Conservation (phyloP, 2,329 filamentous ascomycete genomes). For the Biscogniauxia sp. region DNA sequence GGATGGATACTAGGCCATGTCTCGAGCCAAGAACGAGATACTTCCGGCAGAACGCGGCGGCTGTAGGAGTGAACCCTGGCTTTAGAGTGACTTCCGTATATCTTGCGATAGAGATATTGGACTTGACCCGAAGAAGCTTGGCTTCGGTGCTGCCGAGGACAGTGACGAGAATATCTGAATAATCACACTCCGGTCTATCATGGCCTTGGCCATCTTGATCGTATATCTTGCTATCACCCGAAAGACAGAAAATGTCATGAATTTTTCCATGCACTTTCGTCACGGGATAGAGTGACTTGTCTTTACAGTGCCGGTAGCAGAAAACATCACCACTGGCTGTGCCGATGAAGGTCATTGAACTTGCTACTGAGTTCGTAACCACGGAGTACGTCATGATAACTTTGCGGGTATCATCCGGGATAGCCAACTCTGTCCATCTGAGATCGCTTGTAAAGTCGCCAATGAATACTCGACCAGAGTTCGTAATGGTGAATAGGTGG, state of each 20-base stretch:
- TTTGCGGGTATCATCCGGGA: conserved; percentile 33
- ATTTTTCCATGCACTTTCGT: conserved; percentile 47
- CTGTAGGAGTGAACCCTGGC: conserved; percentile 49
- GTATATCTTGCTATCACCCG: conserved; percentile 6
- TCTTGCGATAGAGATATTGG: conserved; percentile 28
- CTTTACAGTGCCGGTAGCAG: conserved; percentile 34
- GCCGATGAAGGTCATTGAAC: conserved; percentile 44
- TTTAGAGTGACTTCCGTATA: conserved; percentile 39
- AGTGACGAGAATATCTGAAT: conserved; percentile 42
- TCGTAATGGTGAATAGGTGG: conserved; percentile 56
- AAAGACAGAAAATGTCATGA: conserved; percentile 47
- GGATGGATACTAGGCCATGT: conserved; percentile 46
- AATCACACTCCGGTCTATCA: not conserved
- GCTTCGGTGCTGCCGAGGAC: conserved; percentile 46
- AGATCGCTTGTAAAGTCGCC: conserved; percentile 35
- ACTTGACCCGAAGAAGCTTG: conserved; percentile 40
- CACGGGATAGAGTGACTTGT: conserved; percentile 33
- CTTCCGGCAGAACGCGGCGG: conserved; percentile 40
- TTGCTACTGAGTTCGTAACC: conserved; percentile 38
- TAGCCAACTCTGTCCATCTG: conserved; percentile 43
- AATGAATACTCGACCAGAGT: conserved; percentile 57
- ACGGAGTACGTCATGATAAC: conserved; percentile 49
- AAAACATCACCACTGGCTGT: conserved; percentile 49
- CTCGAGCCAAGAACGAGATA: conserved; percentile 55
- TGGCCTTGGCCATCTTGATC: conserved; percentile 3